Base-by-base conservation (phyloP, 1,284 basidiomycete species). In the Ustilago hordei region DNA sequence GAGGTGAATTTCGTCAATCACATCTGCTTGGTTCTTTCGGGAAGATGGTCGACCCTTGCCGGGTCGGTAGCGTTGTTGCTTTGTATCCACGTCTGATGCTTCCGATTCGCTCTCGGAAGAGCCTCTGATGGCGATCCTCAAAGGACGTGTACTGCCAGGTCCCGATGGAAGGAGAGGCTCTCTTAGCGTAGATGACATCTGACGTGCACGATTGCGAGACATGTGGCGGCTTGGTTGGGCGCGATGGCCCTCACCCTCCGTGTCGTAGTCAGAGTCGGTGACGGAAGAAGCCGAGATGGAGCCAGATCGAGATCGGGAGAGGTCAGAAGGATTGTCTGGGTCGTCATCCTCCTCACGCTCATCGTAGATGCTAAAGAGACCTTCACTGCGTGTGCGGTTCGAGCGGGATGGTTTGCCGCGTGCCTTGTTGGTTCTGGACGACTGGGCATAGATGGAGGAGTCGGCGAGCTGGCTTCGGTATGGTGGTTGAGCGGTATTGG, bases 211-310 rank as follows among this genome's bases (percentile, higher is more conserved):
- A 35, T 78, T 78, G 59, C 75, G 75, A n/a, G 67, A 68, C 55
- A 55, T 55, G 38, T 52, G 66, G 31, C 69, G 64, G 48, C 45
- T 65, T 23, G 48, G 70, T 15, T 59, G 70, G 12, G 31, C 45
- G 36, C 65, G 70, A 23, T 65, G 64, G 28, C 70, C 61, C 15
- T 72, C 64, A 19, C 68, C 64, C 53, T 71, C 75, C 36, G 67
- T 74, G 35, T 71, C 75, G 32, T 74, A 75, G 0, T 68, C 71
- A 3, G 71, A 74, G 9, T 78, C 75, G 23, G 75, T 75, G 59
- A 78, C 71, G 7, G 75, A 78, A 13, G 75, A 78, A 12, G 75
- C 75, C 3, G 75, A 78, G 32, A 78, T 34, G 4, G 71, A 71
- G 5, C 60, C 58, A 15, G 71, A 70, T 17, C 75, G 54, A 43